Percentiles rank a stretch among this genome's conserved stretches.
phyloP scores from a whole-genome alignment of 192 early-diverging fungal genomes.

The Coemansia sp. region DNA sequence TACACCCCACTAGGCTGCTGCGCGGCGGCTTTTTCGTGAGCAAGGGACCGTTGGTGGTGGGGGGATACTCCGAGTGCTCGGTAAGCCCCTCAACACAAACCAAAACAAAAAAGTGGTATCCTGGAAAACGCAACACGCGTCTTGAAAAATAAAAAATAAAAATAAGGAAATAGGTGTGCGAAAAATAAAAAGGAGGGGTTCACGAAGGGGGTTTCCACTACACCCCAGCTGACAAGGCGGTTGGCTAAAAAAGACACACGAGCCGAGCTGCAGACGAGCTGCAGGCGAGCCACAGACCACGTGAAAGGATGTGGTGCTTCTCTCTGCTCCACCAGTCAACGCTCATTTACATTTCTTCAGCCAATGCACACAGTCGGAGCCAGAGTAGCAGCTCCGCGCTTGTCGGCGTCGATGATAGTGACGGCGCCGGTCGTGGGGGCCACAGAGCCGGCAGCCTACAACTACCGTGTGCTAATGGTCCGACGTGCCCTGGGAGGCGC shows the following conservation, averaged over 20 bases:
- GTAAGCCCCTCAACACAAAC: too few species aligned
- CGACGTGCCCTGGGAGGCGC: conserved; percentile 29
- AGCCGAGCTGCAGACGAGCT: neutral
- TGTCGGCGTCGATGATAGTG: conserved; percentile 38
- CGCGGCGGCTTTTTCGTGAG: too few species aligned
- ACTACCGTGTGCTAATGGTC: conserved; percentile 51
- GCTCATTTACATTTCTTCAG: too few species aligned
- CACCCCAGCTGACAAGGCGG: neutral
- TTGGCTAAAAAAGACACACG: neutral
- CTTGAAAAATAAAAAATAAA: too few species aligned
- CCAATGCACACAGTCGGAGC: neutral
- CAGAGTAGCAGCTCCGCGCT: neutral
- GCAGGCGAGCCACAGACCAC: neutral
- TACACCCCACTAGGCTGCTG: too few species aligned
- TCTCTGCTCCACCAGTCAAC: too few species aligned
- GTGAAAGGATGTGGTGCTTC: neutral
- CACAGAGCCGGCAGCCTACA: conserved; percentile 6
- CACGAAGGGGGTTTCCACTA: neutral
- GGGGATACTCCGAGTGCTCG: too few species aligned
- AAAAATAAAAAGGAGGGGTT: neutral
- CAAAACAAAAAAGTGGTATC: too few species aligned
- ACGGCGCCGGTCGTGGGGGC: conserved; percentile 19
- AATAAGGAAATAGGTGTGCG: neutral
- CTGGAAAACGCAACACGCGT: too few species aligned
- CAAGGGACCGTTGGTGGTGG: too few species aligned